Evolutionary conservation across 129 eudicot genomes (phyloP).

Genomic region (Ambrosia trifida): DNA sequence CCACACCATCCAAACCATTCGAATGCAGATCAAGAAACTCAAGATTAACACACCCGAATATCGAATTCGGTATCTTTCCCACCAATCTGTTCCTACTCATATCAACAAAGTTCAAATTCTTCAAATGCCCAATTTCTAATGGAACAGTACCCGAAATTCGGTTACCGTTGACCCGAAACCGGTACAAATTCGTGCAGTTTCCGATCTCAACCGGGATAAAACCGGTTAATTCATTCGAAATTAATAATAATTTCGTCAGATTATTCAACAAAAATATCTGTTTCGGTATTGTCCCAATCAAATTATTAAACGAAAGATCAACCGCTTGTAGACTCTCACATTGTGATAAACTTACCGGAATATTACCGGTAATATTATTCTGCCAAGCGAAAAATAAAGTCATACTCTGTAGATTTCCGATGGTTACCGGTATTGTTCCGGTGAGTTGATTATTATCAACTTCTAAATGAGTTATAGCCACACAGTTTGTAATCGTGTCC

Average conservation of each 20-base stretch:
- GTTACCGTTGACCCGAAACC: slow-evolving; percentile 65
- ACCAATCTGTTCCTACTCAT: slow-evolving; percentile 62
- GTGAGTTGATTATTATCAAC: slow-evolving; percentile 74
- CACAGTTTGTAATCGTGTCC: slow-evolving; percentile 53
- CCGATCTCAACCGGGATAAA: slow-evolving; percentile 86
- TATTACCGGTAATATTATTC: slow-evolving; percentile 71
- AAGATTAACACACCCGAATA: slow-evolving; percentile 64
- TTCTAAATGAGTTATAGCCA: slow-evolving; percentile 66
- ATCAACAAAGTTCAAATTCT: slow-evolving; percentile 71
- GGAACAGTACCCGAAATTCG: slow-evolving; percentile 76
- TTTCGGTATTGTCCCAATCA: slow-evolving; percentile 63
- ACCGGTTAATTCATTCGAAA: slow-evolving; percentile 76
- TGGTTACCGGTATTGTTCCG: slow-evolving; percentile 66
- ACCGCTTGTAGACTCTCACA: slow-evolving; percentile 80
- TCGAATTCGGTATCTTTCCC: slow-evolving; percentile 64
- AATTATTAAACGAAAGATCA: slow-evolving; percentile 75
- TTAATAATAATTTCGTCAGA: slow-evolving; percentile 64
- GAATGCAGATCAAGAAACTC: slow-evolving; percentile 96
- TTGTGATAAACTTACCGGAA: slow-evolving; percentile 69
- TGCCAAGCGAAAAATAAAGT: slow-evolving; percentile 91
- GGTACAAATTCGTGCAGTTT: slow-evolving; percentile 73
- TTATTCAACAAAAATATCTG: slow-evolving; percentile 58
- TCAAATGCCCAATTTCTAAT: slow-evolving; percentile 73
- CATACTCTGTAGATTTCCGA: slow-evolving; percentile 68
- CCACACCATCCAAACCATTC: slow-evolving; percentile 53